Conservation (phyloP, 2,329 filamentous ascomycete genomes). For the Alternaria triticina region DNA sequence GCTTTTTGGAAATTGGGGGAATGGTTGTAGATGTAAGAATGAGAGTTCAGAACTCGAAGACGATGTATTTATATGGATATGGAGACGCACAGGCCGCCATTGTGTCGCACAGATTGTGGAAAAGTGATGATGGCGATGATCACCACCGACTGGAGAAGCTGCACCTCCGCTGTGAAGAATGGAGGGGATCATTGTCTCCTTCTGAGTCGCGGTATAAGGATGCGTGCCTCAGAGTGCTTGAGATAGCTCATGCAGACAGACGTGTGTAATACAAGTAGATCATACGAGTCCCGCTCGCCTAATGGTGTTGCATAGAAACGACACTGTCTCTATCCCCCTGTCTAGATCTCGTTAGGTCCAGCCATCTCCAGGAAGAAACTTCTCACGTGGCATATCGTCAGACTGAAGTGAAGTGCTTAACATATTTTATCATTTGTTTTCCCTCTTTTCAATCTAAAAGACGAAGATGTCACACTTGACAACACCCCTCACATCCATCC, state of each 20-base stretch:
- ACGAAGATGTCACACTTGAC: no score
- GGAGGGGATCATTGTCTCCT: background rate
- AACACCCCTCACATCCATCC: no score
- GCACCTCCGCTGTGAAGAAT: background rate
- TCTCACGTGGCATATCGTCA: background rate
- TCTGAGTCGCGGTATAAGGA: background rate
- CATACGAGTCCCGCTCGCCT: no score
- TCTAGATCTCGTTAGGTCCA: no score
- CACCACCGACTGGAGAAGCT: background rate
- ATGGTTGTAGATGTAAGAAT: background rate
- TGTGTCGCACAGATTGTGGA: background rate
- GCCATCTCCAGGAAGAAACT: no score
- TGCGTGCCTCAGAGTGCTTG: background rate
- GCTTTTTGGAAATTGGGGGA: background rate
- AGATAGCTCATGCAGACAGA: no score
- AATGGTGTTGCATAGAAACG: no score
- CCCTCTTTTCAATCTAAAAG: background rate
- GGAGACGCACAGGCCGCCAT: background rate
- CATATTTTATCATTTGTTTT: background rate
- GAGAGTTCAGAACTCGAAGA: background rate
- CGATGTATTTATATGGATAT: fast-evolving
- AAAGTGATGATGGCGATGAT: background rate
- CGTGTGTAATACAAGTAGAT: no score
- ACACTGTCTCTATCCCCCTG: no score
- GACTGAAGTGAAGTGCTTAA: background rate